These are phyloP conservation scores for Pythium biforme DNA, from an alignment of 352 stramenopile species.

Conservation along the genomic window DNA sequence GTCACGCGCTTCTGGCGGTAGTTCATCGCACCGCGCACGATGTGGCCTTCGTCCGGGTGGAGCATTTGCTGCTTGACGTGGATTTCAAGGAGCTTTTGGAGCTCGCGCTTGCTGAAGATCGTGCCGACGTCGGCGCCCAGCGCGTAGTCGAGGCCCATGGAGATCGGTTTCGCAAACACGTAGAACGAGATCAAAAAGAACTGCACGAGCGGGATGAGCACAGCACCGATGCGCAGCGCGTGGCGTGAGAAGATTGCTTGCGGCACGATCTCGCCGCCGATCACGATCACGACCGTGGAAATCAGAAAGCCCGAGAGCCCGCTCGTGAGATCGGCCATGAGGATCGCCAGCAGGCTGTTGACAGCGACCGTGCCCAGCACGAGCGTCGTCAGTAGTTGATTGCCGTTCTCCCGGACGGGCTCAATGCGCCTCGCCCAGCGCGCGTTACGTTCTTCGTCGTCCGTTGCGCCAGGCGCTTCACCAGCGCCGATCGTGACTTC, in stretches of 20 bases:
- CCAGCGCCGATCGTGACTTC: constrained; percentile 94
- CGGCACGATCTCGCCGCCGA: constrained; percentile 94
- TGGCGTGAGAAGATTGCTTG: constrained; percentile 93
- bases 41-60: constrained; percentile 93
- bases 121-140: constrained; percentile 95
- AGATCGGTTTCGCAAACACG: constrained; percentile 89
- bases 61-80: constrained; percentile 92
- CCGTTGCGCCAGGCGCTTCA: constrained; percentile 66
- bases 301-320: constrained; percentile 92
- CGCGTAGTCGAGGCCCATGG: constrained; percentile 87
- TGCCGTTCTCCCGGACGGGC: constrained; percentile 91
- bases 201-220: constrained; percentile 89
- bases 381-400: constrained; percentile 97
- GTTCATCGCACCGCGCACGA: constrained; percentile 90
- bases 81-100: constrained; percentile 96
- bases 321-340: constrained; percentile 91
- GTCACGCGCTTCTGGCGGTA: constrained; percentile 77
- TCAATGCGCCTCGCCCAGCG: constrained; percentile 68
- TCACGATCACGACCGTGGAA: constrained; percentile 94
- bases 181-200: constrained; percentile 93
- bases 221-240: constrained; percentile 71
- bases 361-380: constrained; percentile 97
- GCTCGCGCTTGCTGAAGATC: constrained; percentile 92
- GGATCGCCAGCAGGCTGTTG: constrained; percentile 97
- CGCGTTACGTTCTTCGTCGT: constrained; percentile 57